These are phyloP conservation scores for Rhizopus sp. DNA, from an alignment of 371 early-diverging fungal species.

Conservation along the genomic window DNA sequence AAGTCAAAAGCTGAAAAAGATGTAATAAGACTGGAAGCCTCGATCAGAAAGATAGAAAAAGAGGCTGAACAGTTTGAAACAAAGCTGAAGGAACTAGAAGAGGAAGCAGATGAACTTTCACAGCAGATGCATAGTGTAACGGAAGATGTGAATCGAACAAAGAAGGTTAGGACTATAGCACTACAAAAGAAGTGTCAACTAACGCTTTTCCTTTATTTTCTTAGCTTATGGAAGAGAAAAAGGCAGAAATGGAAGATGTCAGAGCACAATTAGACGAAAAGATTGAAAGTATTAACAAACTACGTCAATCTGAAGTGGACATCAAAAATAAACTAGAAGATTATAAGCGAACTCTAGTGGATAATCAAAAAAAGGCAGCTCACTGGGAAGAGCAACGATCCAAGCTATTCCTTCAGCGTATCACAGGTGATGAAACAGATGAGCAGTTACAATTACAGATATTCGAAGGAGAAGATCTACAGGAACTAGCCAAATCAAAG, in stretches of 20 bases:
- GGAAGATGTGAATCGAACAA: conserved; percentile 48
- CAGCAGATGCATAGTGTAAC: conserved; percentile 52
- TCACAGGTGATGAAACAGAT: conserved; percentile 46
- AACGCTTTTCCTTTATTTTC: neutral
- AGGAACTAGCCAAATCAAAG: conserved; percentile 39
- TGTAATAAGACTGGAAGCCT: conserved; percentile 62
- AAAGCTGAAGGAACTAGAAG: conserved; percentile 60
- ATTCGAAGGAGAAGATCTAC: conserved; percentile 56
- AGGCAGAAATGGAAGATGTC: conserved; percentile 62
- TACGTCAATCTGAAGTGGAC: conserved; percentile 64
- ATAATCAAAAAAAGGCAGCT: conserved; percentile 51
- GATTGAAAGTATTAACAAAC: conserved; percentile 61
- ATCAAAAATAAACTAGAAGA: conserved; percentile 60
- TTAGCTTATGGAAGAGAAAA: conserved; percentile 72
- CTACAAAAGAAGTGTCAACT: neutral
- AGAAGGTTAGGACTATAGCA: conserved; percentile 13
- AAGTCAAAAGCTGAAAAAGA: conserved; percentile 79
- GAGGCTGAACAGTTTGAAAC: conserved; percentile 66
- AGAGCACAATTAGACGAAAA: conserved; percentile 72
- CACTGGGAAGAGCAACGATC: conserved; percentile 57
- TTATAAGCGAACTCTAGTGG: conserved; percentile 47
- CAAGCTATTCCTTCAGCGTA: conserved; percentile 57
- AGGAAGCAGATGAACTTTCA: conserved; percentile 53
- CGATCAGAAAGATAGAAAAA: conserved; percentile 65
- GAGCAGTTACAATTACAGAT: conserved; percentile 54